These are phyloP conservation scores for Fusarium drepaniforme DNA, from an alignment of 2,329 filamentous ascomycete genomes.

Conservation along the genomic window DNA sequence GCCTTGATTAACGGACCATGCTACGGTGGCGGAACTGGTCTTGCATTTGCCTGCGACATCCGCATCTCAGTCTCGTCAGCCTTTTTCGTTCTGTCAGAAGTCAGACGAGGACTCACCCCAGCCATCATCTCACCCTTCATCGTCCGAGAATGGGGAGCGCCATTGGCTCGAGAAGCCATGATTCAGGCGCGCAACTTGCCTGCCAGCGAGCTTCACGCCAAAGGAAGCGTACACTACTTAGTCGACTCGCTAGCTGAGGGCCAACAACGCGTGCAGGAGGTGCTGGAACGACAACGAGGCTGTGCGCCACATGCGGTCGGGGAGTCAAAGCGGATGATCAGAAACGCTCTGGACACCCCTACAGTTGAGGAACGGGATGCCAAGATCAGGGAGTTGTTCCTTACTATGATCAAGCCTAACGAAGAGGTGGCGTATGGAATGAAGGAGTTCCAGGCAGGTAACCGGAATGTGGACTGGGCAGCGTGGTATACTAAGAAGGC, in stretches of 20 bases:
- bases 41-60: background rate
- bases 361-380: background rate
- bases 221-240: background rate
- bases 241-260: background rate
- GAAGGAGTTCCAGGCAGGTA: background rate
- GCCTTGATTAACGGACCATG: background rate
- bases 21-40: background rate
- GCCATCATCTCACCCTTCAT: background rate
- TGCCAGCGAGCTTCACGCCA: background rate
- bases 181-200: background rate
- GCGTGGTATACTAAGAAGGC: background rate
- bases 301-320: background rate
- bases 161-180: background rate
- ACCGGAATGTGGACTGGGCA: background rate
- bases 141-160: background rate
- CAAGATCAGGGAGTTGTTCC: background rate
- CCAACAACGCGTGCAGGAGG: background rate
- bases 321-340: background rate
- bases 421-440: background rate
- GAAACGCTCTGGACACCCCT: background rate
- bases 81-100: background rate
- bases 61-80: background rate
- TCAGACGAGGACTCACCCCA: background rate
- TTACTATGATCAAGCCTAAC: background rate
- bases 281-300: background rate